Conservation (phyloP, 2,329 filamentous ascomycete species). For the Diaporthe ampelina region DNA sequence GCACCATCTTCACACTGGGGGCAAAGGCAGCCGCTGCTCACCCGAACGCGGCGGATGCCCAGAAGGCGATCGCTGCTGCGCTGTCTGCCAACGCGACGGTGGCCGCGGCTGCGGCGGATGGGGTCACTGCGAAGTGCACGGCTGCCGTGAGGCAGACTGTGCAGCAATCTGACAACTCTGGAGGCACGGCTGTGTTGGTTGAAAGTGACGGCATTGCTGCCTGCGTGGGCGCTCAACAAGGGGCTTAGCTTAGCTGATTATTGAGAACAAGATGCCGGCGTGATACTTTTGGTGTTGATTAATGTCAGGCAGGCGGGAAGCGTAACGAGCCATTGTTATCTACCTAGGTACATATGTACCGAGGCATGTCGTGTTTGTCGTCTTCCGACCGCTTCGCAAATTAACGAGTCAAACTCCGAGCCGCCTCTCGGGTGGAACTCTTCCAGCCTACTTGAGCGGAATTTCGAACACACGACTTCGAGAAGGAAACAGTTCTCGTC, state of each 20-base stretch:
- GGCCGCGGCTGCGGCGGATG: slow-evolving; percentile 12
- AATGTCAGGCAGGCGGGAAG: too few species aligned
- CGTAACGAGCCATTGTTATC: too few species aligned
- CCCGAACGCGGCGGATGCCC: slow-evolving; percentile 26
- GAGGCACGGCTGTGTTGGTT: not conserved
- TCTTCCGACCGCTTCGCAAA: too few species aligned
- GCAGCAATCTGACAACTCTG: slow-evolving; percentile 16
- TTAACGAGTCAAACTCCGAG: too few species aligned
- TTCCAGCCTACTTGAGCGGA: too few species aligned
- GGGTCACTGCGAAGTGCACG: not conserved
- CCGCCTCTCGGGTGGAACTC: too few species aligned
- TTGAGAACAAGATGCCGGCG: too few species aligned
- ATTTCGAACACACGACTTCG: too few species aligned
- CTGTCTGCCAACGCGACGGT: not conserved
- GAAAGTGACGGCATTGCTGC: not conserved
- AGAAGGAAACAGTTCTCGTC: too few species aligned
- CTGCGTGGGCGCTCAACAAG: not conserved
- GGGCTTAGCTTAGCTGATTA: not conserved
- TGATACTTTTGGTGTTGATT: too few species aligned
- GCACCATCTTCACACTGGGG: slow-evolving; percentile 15
- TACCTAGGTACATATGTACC: too few species aligned
- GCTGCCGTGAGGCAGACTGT: slow-evolving; percentile 17
- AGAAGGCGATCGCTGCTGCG: slow-evolving; percentile 8
- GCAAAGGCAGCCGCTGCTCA: not conserved
- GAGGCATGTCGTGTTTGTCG: too few species aligned